Evolutionary conservation across 2,329 filamentous ascomycete genomes (phyloP).

Genomic region (Fusarium aywerte): DNA sequence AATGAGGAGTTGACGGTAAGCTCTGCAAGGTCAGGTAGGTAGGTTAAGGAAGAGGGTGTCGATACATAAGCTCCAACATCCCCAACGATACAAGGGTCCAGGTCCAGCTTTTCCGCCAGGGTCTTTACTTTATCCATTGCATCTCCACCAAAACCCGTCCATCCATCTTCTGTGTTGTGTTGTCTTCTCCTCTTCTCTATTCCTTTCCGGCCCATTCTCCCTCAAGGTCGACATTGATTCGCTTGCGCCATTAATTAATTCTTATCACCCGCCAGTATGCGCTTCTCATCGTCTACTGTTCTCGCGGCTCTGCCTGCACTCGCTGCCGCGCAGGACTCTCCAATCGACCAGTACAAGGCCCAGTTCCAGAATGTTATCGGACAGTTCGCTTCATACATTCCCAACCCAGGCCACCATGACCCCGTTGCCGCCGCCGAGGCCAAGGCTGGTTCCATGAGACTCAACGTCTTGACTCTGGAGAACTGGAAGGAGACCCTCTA

Average conservation of each 20-base stretch:
- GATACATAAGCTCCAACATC: conserved; percentile 25
- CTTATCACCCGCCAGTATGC: conserved; percentile 59
- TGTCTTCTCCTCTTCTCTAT: conserved; percentile 26
- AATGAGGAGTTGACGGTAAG: neutral
- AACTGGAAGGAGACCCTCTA: conserved; percentile 78
- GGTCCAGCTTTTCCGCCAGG: conserved; percentile 39
- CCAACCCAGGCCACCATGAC: conserved; percentile 58
- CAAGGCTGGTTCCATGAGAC: conserved; percentile 57
- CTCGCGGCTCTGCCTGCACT: conserved; percentile 67
- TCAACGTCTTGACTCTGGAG: conserved; percentile 67
- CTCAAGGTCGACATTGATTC: conserved; percentile 5
- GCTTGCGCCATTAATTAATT: conserved; percentile 7
- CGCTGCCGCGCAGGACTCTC: conserved; percentile 62
- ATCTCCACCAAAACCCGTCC: conserved; percentile 41
- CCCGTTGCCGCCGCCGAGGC: conserved; percentile 56
- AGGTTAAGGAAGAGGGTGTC: conserved; percentile 3
- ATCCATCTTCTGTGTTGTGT: conserved; percentile 26
- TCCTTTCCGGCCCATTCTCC: conserved; percentile 12
- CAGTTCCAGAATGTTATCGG: conserved; percentile 73
- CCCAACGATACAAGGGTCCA: conserved; percentile 44
- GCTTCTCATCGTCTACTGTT: conserved; percentile 63
- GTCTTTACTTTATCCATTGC: conserved; percentile 33
- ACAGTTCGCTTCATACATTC: conserved; percentile 65
- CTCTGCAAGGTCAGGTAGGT: neutral
- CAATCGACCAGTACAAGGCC: conserved; percentile 68